Evolutionary conservation across 1,284 basidiomycete genomes (phyloP).

Genomic region (Trichosporon ovoides): DNA sequence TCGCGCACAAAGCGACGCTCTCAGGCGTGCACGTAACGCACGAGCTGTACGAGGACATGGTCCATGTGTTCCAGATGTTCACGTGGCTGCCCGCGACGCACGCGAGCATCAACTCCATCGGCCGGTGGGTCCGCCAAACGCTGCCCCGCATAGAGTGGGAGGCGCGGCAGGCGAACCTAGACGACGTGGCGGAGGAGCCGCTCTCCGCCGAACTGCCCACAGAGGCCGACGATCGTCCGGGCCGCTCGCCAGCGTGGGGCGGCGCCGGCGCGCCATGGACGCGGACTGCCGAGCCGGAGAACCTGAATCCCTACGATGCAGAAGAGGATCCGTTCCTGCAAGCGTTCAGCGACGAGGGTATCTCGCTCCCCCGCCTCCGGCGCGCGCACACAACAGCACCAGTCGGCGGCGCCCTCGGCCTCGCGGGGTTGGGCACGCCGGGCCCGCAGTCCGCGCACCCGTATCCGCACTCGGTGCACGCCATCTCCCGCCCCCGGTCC

Average conservation of each 20-base stretch:
- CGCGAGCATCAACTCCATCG: slow-evolving; percentile 59
- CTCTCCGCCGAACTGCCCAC: no score
- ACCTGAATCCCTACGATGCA: not conserved
- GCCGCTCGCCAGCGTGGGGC: no score
- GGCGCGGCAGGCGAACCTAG: slow-evolving; percentile 13
- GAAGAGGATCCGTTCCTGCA: slow-evolving; percentile 3
- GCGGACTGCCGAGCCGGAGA: not conserved
- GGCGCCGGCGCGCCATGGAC: not conserved
- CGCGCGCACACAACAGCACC: slow-evolving; percentile 13
- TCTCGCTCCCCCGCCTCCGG: slow-evolving; percentile 12
- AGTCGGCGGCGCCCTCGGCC: no score
- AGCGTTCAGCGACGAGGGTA: slow-evolving; percentile 4
- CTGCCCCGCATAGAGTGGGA: slow-evolving; percentile 55
- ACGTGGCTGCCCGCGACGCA: slow-evolving; percentile 70
- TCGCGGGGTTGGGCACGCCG: no score
- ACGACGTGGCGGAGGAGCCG: slow-evolving; percentile 7
- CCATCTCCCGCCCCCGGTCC: no score
- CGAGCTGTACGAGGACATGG: slow-evolving; percentile 87
- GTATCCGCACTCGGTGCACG: no score
- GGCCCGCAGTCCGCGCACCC: no score
- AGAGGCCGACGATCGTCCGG: no score
- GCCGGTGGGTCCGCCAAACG: slow-evolving; percentile 65
- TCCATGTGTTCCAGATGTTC: slow-evolving; percentile 86
- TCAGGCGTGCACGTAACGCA: slow-evolving; percentile 84
- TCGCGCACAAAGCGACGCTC: slow-evolving; percentile 87